Conservation (phyloP, 495 filamentous ascomycete species). For the Ascobolus immersus region DNA sequence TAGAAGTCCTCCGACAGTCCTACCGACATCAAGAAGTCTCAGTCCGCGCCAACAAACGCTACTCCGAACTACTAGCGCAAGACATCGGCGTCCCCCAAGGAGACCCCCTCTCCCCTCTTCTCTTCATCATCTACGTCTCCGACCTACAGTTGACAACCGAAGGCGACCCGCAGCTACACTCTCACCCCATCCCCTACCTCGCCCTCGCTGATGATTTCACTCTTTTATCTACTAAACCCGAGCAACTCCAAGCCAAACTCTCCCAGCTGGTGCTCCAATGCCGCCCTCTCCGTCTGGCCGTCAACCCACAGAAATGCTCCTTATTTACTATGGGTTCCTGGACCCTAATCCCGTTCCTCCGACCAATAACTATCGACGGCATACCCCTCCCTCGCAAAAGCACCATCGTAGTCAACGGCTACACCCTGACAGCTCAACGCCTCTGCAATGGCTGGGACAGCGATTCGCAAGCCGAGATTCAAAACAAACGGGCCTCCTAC, state of each 20-base stretch:
- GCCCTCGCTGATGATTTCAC: background rate
- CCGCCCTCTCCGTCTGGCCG: background rate
- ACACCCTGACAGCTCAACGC: background rate
- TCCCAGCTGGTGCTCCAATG: background rate
- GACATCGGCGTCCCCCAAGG: slow-evolving; percentile 2
- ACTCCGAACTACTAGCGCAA: background rate
- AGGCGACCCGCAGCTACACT: background rate
- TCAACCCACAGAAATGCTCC: background rate
- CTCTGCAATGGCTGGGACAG: background rate
- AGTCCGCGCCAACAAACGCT: background rate
- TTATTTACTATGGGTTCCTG: background rate
- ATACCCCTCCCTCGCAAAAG: background rate
- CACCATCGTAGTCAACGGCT: background rate
- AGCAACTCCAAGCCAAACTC: background rate
- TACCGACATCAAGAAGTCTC: background rate
- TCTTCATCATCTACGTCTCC: slow-evolving; percentile 1
- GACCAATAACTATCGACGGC: background rate
- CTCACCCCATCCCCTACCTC: background rate
- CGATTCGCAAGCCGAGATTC: background rate
- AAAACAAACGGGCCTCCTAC: background rate
- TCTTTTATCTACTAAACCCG: background rate
- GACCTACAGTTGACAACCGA: background rate
- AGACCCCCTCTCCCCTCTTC: slow-evolving; percentile 1
- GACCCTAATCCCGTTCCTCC: too few species aligned
- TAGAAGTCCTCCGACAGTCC: background rate